Base-by-base conservation (phyloP, 108 stramenopile genomes). In the Nannochloropsis salina region DNA sequence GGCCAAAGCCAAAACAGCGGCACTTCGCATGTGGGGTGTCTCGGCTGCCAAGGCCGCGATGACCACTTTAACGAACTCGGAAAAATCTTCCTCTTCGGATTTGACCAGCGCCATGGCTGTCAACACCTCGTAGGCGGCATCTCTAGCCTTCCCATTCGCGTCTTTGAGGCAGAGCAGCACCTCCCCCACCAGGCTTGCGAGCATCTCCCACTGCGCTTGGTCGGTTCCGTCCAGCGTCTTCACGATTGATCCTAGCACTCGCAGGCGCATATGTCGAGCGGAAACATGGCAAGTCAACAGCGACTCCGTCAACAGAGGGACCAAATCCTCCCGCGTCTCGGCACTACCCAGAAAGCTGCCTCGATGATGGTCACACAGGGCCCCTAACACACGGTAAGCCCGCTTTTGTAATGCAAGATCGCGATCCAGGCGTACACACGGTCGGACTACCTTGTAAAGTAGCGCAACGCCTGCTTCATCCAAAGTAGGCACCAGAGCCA, bases 1-100 rank as follows among this genome's bases (percentile, higher is more conserved):
- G 2, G 83, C 88, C 45, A 87, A 43, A 9, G 88, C 90, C n/a
- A 89, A 21, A 41, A 92, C 90, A 20, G 85, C 88, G 44, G 96
- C 97, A 31, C 96, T 96, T 87, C 95, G 92, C 95, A 96, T 95
- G 83, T 96, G 96, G 6, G 95, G 86, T 9, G 96, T 96, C 83
- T 92, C 87, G 20, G 95, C 95, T 80, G 92, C 95, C 45, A 96
- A 86, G 9, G 93, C 95, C 3, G 94, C 95, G 31, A 95, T 86
- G 43, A 96, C 88, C 22, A 92, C 91, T 82, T 90, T 91, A 20
- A 9, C 9, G 89, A 93, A 93, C 21, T 91, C 90, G 2, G 12
- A 18, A 18, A 83, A 2, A 43, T 22, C 84, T n/a, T 41, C 81
- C 40, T 85, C 61, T 9, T 82, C 85, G 2, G 82, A 81, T 84